Base-by-base conservation (phyloP, 441 rosid species). In the Cnidoscolus chayamansa region DNA sequence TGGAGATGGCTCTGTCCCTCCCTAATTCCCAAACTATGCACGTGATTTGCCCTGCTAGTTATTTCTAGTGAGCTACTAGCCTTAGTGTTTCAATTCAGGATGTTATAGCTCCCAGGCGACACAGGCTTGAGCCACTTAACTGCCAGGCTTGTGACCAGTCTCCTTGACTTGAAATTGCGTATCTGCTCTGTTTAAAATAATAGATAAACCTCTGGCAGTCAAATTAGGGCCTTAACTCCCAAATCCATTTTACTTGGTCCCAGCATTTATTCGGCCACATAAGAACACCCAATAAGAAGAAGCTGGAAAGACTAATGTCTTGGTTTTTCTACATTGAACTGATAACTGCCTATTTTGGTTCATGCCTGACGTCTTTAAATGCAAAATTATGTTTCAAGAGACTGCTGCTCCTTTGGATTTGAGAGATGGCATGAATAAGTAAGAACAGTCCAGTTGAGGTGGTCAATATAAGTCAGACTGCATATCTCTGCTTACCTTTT, bases 191-290 rank as follows among this genome's bases (percentile, higher is more conserved):
- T 17, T 51, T 63, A 20, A 53, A 61, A 63, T 55, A 20, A 53
- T 25, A 37, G 55, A 45, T 32, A 17, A 56, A 56, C 13, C 25
- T 20, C 6, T 20, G 15, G 51, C 55, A 49, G 69, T 47, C 57
- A 11, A 54, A 30, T 25, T 49, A 65, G 69, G 69, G 49, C 5
- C 63, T 55, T 30, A 30, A 32, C 45, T 40, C 45, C 6, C 45
- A 40, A 35, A 2, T 35, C 40, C 5, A 2, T 3, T 15, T 31
- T 65, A 45, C 58, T 11, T 71, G 51, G 60, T 51, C 16, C 51
- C 32, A 40, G 53, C 49, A 11, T 32, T 16, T n/a, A 43, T 53
- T 67, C 32, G 71, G 30, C 51, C 37, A 12, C 71, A 67, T 67
- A 6, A 7, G 7, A 25, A 17, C 32, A 37, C 11, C 49, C 31